Evolutionary conservation across 148 eudicot genomes (phyloP).

Genomic region (Polygonum maritimum): DNA sequence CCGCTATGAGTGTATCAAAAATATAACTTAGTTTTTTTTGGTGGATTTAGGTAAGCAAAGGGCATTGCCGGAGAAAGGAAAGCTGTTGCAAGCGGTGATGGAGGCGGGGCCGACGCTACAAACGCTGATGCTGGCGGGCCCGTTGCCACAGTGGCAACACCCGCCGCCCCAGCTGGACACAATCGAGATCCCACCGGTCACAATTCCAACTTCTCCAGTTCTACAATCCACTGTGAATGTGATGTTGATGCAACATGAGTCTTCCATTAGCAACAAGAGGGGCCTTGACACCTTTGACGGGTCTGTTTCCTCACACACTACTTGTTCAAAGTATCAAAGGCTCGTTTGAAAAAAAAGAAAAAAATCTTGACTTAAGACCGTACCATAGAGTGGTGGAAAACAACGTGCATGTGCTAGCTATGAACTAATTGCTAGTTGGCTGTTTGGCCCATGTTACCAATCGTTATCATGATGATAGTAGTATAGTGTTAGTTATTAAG

Average conservation of each 20-base stretch:
- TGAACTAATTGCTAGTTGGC: no score
- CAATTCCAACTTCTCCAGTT: slow-evolving; percentile 21
- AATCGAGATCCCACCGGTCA: slow-evolving; percentile 63
- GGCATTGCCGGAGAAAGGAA: slow-evolving; percentile 73
- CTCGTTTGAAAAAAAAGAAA: neutral
- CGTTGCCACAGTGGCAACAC: slow-evolving; percentile 89
- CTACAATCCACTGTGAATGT: neutral
- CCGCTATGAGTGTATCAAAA: neutral
- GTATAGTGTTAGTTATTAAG: neutral
- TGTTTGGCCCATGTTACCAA: neutral
- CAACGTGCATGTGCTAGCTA: no score
- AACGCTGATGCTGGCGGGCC: slow-evolving; percentile 72
- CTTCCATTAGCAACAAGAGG: slow-evolving; percentile 2
- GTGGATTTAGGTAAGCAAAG: slow-evolving; percentile 24
- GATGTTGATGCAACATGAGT: neutral
- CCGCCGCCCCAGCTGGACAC: slow-evolving; percentile 78
- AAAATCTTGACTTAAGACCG: no score
- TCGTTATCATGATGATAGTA: neutral
- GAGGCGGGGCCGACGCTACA: slow-evolving; percentile 89
- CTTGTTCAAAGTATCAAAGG: slow-evolving; percentile 13
- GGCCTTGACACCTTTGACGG: slow-evolving; percentile 11
- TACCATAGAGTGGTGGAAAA: no score
- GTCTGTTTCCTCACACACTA: slow-evolving; percentile 7
- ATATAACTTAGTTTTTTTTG: neutral
- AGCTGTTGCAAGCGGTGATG: slow-evolving; percentile 73